Base-by-base conservation (phyloP, 2,329 filamentous ascomycete species). In the Plenodomus tracheiphilus region DNA sequence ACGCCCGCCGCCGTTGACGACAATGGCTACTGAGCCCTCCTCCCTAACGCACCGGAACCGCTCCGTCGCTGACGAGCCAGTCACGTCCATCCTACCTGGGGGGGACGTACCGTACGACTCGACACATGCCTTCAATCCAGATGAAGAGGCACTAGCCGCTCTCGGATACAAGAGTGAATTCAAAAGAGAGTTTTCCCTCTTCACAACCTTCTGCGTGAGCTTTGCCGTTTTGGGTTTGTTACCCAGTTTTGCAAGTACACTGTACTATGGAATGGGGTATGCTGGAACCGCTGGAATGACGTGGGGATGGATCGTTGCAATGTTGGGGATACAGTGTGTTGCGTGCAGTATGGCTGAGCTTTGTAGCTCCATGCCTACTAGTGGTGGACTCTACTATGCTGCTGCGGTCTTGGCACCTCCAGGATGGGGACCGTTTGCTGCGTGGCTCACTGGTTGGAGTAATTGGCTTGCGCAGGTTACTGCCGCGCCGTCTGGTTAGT, bases 251-350 rank as follows among this genome's bases (percentile, higher is more conserved):
- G 87, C 86, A 1, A 85, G 81, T 54, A 90, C 87, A 0, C 71
- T 91, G 55, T 86, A 80, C 64, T 90, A 89, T 78, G 86, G 86
- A 56, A 83, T 85, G 73, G 77, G 78, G 37, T 77, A 76, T 64
- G 74, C 72, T 6, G 73, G 74, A 1, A 75, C 72, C 0, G 72
- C 73, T 21, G 74, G 73, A 61, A 62, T 89, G 85, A 85, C 85
- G 2, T 90, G 87, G 87, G 87, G 87, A 4, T 91, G 87, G 87
- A 72, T 89, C 21, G 77, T 90, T 39, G 85, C 85, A 41, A 87
- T 89, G 81, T 58, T 85, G 4, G 88, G 88, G 35, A 88, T 90
- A 34, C 82, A 89, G 64, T 85, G 82, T 68, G 82, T 89, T 47
- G 86, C 87, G 8, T 79, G 84, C 71, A 81, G 68, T 20, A 79